phyloP scores from a whole-genome alignment of 2,329 filamentous ascomycete species.

The Dothiorella sarmentorum region DNA sequence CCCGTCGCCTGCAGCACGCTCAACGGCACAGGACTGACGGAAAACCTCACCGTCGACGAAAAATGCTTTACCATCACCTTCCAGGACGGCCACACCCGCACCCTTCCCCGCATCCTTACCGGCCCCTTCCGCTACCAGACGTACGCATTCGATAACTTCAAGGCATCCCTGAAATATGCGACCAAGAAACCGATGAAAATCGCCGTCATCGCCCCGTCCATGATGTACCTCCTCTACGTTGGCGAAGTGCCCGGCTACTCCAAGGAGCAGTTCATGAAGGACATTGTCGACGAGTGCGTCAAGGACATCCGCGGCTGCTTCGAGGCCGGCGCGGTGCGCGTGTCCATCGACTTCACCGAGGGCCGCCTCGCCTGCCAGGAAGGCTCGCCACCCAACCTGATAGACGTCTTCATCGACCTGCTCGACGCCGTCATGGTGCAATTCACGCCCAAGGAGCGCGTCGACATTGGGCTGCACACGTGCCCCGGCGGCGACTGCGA shows the following conservation, averaged over 20 bases:
- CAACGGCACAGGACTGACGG: constrained; percentile 10
- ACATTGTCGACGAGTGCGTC: constrained; percentile 16
- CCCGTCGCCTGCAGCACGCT: not conserved
- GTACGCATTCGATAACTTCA: constrained; percentile 10
- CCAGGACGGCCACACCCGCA: constrained; percentile 17
- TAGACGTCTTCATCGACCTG: constrained; percentile 13
- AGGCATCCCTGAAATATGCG: not conserved
- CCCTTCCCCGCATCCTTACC: constrained; percentile 5
- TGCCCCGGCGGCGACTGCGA: constrained; percentile 17
- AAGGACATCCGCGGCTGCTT: constrained; percentile 17
- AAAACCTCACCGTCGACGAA: constrained; percentile 11
- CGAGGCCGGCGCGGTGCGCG: constrained; percentile 10
- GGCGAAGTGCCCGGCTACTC: constrained; percentile 16
- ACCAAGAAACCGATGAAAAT: constrained; percentile 14
- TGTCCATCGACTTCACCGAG: constrained; percentile 18
- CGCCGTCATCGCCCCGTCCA: constrained; percentile 15
- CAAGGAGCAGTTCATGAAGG: constrained; percentile 12
- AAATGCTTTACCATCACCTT: constrained; percentile 16
- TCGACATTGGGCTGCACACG: constrained; percentile 13
- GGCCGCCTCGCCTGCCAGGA: constrained; percentile 15
- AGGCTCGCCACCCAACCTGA: constrained; percentile 10
- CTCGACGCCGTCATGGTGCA: constrained; percentile 13
- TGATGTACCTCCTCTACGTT: constrained; percentile 17
- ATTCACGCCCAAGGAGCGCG: constrained; percentile 12
- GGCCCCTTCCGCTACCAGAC: constrained; percentile 17